Evolutionary conservation across 306 rosid genomes (phyloP), one percentile per base, ranked within the genome.

Genomic region (Vigna hirtella): DNA sequence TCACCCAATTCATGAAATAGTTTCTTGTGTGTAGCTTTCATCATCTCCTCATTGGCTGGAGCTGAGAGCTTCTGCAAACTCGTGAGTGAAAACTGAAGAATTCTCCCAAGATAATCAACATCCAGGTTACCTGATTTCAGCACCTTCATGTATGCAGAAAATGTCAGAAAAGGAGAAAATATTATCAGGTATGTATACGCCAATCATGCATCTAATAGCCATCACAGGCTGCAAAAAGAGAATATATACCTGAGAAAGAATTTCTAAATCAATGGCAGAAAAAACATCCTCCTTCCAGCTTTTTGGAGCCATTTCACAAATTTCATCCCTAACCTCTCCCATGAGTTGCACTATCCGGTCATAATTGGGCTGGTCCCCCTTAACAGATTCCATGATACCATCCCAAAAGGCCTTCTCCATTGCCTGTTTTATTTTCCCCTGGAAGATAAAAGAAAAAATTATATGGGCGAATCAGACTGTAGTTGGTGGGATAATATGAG

Each of bases 321-420:
- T 81, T 85, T 89, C 97, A 88, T 91, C 98, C 83, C 92, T 90
- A 64, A 93, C 92, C 88, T 95, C 99, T 80, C 73, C 78, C 93
- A 89, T 38, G 40, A 95, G 93, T 74, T 91, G 89, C 81, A 93
- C 74, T 34, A 95, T 76, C 76, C 69, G 80, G 36, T 91, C 99
- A 78, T 86, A 93, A 83, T 95, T 87, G 79, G 96, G 93, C 36
- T 81, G 84, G 9, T 87, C 93, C 70, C 81, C 84, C 82, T 89
- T 74, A 75, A 95, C 72, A 57, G 97, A 91, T 85, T 92, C 99
- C 85, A 88, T 77, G 77, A 93, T 77, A 74, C 88, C 84, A 77
- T 95, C 98, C 99, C 98, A 92, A 56, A 92, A 95, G 59, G 99
- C 99, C 81, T 87, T 93, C 86, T 91, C 91, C 93, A 95, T 89